Percentiles rank a stretch among this genome's conserved stretches.
phyloP scores from a whole-genome alignment of 257 asterid species.

The Schizonepeta tenuifolia region DNA sequence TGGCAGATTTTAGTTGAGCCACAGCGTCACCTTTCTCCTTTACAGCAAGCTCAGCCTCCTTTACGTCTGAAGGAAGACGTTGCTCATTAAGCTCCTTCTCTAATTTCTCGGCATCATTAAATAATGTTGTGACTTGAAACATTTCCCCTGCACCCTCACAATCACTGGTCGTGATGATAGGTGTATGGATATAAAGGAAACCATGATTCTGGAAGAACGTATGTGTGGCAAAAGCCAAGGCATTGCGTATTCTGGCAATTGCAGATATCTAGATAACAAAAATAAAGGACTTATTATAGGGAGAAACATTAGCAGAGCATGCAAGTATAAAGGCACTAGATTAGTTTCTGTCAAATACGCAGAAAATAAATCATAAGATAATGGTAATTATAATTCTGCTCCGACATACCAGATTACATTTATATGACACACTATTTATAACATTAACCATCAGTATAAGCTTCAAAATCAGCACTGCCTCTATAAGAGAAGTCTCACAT shows the following conservation, averaged over 20 bases:
- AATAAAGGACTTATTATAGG: slow-evolving; percentile 5
- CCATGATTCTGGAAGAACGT: slow-evolving; percentile 90
- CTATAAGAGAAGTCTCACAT: background rate
- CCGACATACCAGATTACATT: background rate
- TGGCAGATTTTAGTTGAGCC: slow-evolving; percentile 67
- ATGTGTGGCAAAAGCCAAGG: slow-evolving; percentile 91
- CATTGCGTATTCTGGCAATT: slow-evolving; percentile 85
- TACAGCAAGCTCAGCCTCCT: slow-evolving; percentile 63
- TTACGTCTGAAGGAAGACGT: slow-evolving; percentile 69
- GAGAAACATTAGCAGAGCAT: background rate
- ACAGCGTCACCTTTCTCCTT: slow-evolving; percentile 84
- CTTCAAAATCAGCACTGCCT: background rate
- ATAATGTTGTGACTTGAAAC: slow-evolving; percentile 90
- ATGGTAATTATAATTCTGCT: background rate
- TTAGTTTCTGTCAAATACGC: background rate
- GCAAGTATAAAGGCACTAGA: background rate
- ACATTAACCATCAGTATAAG: background rate
- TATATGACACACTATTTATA: background rate
- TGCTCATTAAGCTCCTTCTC: slow-evolving; percentile 78
- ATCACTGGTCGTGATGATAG: slow-evolving; percentile 92
- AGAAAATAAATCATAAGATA: background rate
- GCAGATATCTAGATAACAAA: slow-evolving; percentile 68
- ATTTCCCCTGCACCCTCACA: slow-evolving; percentile 99
- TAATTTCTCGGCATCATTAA: slow-evolving; percentile 71
- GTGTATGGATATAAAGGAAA: slow-evolving; percentile 90